Base-by-base conservation (phyloP, 306 rosid genomes). In the Cucurbita ficifolia region DNA sequence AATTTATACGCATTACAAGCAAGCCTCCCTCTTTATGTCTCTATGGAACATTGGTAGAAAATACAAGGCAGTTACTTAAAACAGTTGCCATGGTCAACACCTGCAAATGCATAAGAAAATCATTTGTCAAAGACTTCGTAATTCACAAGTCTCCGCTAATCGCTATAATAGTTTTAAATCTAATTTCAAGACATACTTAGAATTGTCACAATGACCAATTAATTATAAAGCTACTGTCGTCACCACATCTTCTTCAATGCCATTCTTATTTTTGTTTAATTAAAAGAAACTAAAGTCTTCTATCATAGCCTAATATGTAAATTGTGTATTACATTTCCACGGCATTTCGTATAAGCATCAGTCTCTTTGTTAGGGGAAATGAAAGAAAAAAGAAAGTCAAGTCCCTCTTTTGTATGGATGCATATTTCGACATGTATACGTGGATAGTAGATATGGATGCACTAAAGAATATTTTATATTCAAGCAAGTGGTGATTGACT, bases 361-460 rank as follows among this genome's bases (percentile, higher is more conserved):
- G 18, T 19, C 18, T 40, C 53, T 65, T 43, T 18, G 51, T 40
- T 10, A 42, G 4, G 16, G 33, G 9, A 5, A 3, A 29, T 29
- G 33, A 29, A 29, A 29, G 33, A 29, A 17, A 36, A 19, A 40
- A 65, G 21, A 18, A 17, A n/a, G 14, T 38, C 53, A 65, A 65
- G 29, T 29, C 12, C 53, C 10, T 65, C 17, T 21, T 22, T 39
- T 2, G n/a, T 22, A 8, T 0, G 36, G 39, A 57, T 12, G 5
- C 14, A 38, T 62, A n/a, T 62, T 45, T 61, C 21, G 10, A 36
- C 48, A 61, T 38, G 33, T n/a, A n/a, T 18, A 39, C 16, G 70
- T 63, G 70, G 17, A n/a, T 39, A 39, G 40, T n/a, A 39, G 70
- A 63, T 63, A 63, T 63, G 16, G 70, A 63, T 63, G 70, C 70